These are phyloP conservation scores for Auxenochlorella protothecoides DNA, from an alignment of 139 green algal genomes.

Conservation along the genomic window DNA sequence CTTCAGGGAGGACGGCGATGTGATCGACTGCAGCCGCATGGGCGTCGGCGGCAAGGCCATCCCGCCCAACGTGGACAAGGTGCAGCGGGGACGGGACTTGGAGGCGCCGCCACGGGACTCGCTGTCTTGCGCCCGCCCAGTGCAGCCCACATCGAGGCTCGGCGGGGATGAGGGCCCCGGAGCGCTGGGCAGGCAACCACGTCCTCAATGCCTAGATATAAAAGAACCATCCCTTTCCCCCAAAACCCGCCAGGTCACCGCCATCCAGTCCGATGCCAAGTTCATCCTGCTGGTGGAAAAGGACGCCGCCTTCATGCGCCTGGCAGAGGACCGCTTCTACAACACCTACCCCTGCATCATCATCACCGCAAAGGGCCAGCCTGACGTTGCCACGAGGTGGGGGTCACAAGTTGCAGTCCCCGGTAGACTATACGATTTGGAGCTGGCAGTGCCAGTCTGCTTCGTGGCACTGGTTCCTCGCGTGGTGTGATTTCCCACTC, in stretches of 20 bases:
- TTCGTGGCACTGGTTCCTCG: background rate
- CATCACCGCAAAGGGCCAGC: constrained; percentile 93
- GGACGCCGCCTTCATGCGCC: constrained; percentile 93
- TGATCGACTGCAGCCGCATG: constrained; percentile 90
- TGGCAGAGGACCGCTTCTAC: constrained; percentile 95
- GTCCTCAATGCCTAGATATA: no score
- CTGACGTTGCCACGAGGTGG: constrained; percentile 86
- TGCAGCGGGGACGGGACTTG: constrained; percentile 1
- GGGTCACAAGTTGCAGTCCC: background rate
- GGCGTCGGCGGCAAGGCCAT: constrained; percentile 95
- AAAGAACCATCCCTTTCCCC: no score
- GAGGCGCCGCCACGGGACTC: no score
- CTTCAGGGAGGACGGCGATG: constrained; percentile 85
- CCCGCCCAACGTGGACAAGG: constrained; percentile 91
- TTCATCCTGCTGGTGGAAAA: constrained; percentile 98
- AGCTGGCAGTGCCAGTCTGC: background rate
- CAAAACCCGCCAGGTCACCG: constrained; percentile 41
- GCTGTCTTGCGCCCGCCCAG: no score
- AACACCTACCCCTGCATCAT: constrained; percentile 96
- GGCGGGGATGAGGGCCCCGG: no score
- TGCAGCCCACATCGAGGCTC: no score
- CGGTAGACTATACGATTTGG: no score
- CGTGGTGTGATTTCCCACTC: background rate
- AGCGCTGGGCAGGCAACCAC: no score
- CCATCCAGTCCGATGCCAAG: constrained; percentile 68